These are phyloP conservation scores for Candida nemodendra DNA, from an alignment of 805 yeast genomes.

Conservation along the genomic window DNA sequence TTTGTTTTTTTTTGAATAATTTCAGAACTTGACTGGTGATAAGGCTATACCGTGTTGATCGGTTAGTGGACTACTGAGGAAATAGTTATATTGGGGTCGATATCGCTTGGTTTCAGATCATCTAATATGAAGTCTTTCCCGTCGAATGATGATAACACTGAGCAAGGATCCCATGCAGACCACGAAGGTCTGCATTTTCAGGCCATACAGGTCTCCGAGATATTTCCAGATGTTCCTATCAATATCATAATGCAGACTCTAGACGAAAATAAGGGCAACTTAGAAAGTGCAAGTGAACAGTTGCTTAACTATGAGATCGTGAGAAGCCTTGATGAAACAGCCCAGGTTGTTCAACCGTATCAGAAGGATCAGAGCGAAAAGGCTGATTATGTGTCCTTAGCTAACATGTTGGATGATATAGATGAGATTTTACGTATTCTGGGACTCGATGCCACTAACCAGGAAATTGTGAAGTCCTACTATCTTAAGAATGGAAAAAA, in stretches of 20 bases:
- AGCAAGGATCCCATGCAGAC: not conserved
- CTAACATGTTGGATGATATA: slow-evolving; percentile 11
- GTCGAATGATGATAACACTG: no score
- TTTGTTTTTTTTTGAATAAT: no score
- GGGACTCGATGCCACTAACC: slow-evolving; percentile 1
- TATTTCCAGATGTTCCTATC: slow-evolving; percentile 45
- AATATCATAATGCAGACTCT: slow-evolving; percentile 32
- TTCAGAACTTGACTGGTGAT: no score
- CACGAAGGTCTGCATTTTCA: slow-evolving; percentile 7
- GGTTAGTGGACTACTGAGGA: no score
- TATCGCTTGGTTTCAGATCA: no score
- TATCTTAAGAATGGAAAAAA: slow-evolving; percentile 11
- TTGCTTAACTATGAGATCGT: slow-evolving; percentile 27
- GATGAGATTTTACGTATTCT: slow-evolving; percentile 11
- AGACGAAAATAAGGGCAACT: slow-evolving; percentile 31
- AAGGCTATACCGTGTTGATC: no score
- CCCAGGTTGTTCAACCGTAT: slow-evolving; percentile 6
- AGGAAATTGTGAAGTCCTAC: slow-evolving; percentile 11
- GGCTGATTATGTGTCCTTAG: not conserved
- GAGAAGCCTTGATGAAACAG: slow-evolving; percentile 7
- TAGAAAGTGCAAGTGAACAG: slow-evolving; percentile 32
- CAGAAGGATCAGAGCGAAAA: slow-evolving; percentile 1
- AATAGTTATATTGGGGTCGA: no score
- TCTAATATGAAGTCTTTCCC: no score
- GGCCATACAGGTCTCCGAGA: slow-evolving; percentile 28